Percentiles rank a stretch among this genome's conserved stretches.
Conservation (phyloP, 495 filamentous ascomycete genomes). For the Symbiotaphrina buchneri region DNA sequence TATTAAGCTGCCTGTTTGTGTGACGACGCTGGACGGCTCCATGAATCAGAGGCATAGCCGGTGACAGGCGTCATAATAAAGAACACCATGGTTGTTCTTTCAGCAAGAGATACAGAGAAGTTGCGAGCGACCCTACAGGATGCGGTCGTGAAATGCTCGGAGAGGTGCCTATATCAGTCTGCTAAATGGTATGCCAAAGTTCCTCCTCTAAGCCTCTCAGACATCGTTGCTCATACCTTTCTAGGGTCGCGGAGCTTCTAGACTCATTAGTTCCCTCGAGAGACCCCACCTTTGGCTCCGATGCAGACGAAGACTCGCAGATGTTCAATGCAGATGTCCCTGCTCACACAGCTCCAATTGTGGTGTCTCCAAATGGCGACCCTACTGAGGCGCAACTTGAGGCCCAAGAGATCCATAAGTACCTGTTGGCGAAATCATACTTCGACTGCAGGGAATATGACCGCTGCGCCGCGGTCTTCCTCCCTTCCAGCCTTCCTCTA, state of each 20-base stretch:
- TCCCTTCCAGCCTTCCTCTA: conserved; percentile 47
- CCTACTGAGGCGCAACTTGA: conserved; percentile 56
- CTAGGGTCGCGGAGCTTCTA: conserved; percentile 86
- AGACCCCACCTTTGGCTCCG: background rate
- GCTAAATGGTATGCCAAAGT: conserved; percentile 78
- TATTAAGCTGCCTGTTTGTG: too few species aligned
- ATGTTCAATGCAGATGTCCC: conserved; percentile 23
- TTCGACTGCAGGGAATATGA: conserved; percentile 95
- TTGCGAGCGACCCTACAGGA: conserved; percentile 49
- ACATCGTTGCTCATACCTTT: conserved; percentile 3
- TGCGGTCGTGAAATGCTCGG: conserved; percentile 74
- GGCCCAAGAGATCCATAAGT: conserved; percentile 55
- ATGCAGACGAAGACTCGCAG: conserved; percentile 11
- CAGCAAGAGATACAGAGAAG: conserved; percentile 13
- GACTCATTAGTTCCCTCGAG: conserved; percentile 37
- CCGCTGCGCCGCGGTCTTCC: conserved; percentile 76
- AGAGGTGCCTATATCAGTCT: conserved; percentile 87
- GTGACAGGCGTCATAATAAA: too few species aligned
- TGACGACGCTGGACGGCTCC: too few species aligned
- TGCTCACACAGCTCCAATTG: conserved; percentile 21
- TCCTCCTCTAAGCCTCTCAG: background rate
- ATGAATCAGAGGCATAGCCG: too few species aligned
- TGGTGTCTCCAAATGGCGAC: conserved; percentile 26
- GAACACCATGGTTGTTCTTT: conserved; percentile 10
- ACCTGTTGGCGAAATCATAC: conserved; percentile 79